These are phyloP conservation scores for Brassica nigra DNA, from an alignment of 345 rosid genomes.

Conservation along the genomic window DNA sequence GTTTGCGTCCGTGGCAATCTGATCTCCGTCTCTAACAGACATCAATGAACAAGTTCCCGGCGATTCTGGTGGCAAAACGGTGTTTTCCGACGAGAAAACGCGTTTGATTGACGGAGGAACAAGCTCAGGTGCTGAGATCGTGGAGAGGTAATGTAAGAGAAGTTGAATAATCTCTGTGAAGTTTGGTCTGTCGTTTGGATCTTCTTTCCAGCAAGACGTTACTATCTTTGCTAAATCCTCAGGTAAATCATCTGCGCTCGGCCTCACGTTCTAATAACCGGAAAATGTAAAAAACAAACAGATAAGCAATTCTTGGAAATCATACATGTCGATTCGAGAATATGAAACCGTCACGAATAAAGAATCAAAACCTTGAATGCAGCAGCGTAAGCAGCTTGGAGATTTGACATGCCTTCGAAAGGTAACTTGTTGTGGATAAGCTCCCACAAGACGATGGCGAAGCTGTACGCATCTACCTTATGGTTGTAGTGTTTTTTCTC, in stretches of 20 bases:
- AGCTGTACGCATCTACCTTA: constrained; percentile 96
- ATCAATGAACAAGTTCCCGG: constrained; percentile 88
- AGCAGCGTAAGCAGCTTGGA: constrained; percentile 99
- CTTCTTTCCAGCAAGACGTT: constrained; percentile 94
- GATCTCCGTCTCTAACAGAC: constrained; percentile 55
- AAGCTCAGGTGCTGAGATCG: constrained; percentile 56
- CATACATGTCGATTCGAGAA: too few relatives aligned
- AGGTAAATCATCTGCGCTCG: constrained; percentile 77
- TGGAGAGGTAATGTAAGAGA: constrained; percentile 69
- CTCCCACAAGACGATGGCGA: constrained; percentile 95
- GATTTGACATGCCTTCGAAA: constrained; percentile 98
- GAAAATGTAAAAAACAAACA: background rate
- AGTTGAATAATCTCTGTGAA: constrained; percentile 80
- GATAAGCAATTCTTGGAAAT: background rate
- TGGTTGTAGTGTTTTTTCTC: constrained; percentile 97
- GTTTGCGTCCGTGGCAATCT: constrained; percentile 11
- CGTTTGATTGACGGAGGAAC: constrained; percentile 52
- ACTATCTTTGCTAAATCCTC: constrained; percentile 75
- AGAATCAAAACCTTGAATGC: constrained; percentile 76
- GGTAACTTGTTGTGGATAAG: constrained; percentile 91
- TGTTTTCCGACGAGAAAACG: constrained; percentile 53
- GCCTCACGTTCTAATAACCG: constrained; percentile 76
- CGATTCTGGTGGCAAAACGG: constrained; percentile 77
- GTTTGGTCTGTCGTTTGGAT: constrained; percentile 82
- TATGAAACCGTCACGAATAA: background rate